phyloP scores from a whole-genome alignment of 1,284 basidiomycete genomes.

The Ganoderma lingzhi region DNA sequence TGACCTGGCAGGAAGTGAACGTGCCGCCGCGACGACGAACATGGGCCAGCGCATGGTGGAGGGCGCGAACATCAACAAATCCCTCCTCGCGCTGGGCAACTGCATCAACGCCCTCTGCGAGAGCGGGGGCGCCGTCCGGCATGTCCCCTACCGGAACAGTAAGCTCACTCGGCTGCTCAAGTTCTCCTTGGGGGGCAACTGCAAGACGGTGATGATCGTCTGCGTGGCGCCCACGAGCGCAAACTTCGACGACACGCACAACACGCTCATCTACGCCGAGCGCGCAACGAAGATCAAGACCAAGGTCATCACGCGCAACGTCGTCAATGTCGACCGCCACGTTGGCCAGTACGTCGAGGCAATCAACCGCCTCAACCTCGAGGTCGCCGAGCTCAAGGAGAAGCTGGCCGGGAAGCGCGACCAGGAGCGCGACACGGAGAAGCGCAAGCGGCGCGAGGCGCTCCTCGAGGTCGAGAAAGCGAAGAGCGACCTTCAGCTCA shows the following conservation, averaged over 20 bases:
- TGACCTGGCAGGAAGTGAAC: slow-evolving; percentile 94
- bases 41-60: slow-evolving; percentile 98
- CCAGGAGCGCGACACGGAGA: slow-evolving; percentile 67
- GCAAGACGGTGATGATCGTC: slow-evolving; percentile 98
- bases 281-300: slow-evolving; percentile 98
- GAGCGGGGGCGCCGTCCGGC: slow-evolving; percentile 82
- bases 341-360: slow-evolving; percentile 95
- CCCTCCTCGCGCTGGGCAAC: slow-evolving; percentile 92
- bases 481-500: slow-evolving; percentile 72
- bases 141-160: slow-evolving; percentile 95
- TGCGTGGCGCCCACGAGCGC: slow-evolving; percentile 93
- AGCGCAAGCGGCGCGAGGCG: slow-evolving; percentile 74
- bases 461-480: slow-evolving; percentile 74
- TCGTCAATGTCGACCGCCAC: slow-evolving; percentile 92
- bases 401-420: slow-evolving; percentile 77
- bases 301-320: slow-evolving; percentile 90
- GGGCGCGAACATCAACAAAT: slow-evolving; percentile 98
- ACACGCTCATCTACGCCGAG: slow-evolving; percentile 95
- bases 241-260: slow-evolving; percentile 98
- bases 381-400: slow-evolving; percentile 87
- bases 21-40: slow-evolving; percentile 93
- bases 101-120: slow-evolving; percentile 98
- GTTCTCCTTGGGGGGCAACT: slow-evolving; percentile 96
- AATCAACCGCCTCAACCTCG: slow-evolving; percentile 86
- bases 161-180: slow-evolving; percentile 96